A percentile compares a stretch with the other conserved stretches of the same genome.
Evolutionary conservation across 768 basidiomycete species (phyloP).

Genomic region (Coprinopsis marcescibilis): DNA sequence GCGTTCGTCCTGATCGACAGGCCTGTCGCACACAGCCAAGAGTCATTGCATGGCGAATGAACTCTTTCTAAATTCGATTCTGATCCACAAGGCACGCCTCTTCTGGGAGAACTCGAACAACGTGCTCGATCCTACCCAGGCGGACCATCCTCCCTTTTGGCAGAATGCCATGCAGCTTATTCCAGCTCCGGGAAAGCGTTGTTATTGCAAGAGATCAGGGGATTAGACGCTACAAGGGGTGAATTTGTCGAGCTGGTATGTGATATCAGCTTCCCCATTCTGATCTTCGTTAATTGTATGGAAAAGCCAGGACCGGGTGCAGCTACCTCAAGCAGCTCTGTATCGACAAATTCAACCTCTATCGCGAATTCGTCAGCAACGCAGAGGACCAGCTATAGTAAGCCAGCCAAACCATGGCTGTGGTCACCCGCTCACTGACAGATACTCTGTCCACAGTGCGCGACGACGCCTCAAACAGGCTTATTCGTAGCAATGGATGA

Average conservation of each 20-base stretch:
- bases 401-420: conserved; percentile 14
- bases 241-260: conserved; percentile 86
- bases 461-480: no score
- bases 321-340: conserved; percentile 90
- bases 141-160: conserved; percentile 73
- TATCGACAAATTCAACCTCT: conserved; percentile 83
- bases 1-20: no score
- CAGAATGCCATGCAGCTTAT: conserved; percentile 86
- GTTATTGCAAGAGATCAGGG: conserved; percentile 75
- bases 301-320: conserved; percentile 87
- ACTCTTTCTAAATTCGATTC: conserved; percentile 90
- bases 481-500: no score
- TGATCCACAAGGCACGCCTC: conserved; percentile 66
- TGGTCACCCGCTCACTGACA: no score
- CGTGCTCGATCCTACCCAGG: conserved; percentile 71
- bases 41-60: conserved; percentile 84
- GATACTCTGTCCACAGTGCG: no score
- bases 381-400: conserved; percentile 64
- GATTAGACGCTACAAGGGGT: conserved; percentile 70
- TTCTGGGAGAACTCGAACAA: conserved; percentile 82
- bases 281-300: conserved; percentile 1
- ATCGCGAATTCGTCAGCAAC: conserved; percentile 78
- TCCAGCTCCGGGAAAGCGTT: conserved; percentile 68
- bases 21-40: conserved; percentile 93
- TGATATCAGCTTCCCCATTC: background rate